Evolutionary conservation across 768 basidiomycete species (phyloP).

Genomic region (Boletellus sp.): DNA sequence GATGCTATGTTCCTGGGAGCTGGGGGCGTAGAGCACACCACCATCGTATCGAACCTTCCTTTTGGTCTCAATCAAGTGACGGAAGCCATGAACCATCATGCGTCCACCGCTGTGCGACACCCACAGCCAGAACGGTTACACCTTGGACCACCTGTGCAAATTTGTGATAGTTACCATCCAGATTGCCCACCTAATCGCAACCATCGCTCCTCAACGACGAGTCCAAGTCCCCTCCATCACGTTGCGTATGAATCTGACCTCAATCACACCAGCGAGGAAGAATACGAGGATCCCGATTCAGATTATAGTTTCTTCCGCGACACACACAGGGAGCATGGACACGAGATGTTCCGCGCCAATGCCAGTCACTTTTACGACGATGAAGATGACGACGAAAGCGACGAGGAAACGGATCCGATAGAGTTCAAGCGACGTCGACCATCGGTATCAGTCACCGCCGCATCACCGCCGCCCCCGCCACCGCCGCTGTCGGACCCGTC

Average conservation of each 20-base stretch:
- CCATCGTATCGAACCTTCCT: conserved; percentile 34
- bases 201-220: conserved; percentile 33
- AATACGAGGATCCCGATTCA: conserved; percentile 31
- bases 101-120: conserved; percentile 20
- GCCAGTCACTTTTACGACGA: conserved; percentile 32
- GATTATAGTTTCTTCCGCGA: conserved; percentile 35
- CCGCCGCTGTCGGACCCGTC: conserved; percentile 17
- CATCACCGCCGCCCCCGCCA: conserved; percentile 26
- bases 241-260: conserved; percentile 31
- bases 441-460: conserved; percentile 26
- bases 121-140: conserved; percentile 32
- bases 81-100: conserved; percentile 20
- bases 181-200: conserved; percentile 22
- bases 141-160: conserved; percentile 17
- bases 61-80: conserved; percentile 28
- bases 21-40: conserved; percentile 39
- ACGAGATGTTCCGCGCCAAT: conserved; percentile 28
- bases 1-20: conserved; percentile 53
- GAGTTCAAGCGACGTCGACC: conserved; percentile 35
- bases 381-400: conserved; percentile 34
- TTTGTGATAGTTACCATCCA: conserved; percentile 24
- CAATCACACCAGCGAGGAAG: conserved; percentile 28
- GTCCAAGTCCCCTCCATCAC: conserved; percentile 39
- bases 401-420: conserved; percentile 34
- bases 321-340: conserved; percentile 23